Evolutionary conservation across 225 moss, liverwort and hornwort genomes (phyloP).

Genomic region (Polytrichum commune): DNA sequence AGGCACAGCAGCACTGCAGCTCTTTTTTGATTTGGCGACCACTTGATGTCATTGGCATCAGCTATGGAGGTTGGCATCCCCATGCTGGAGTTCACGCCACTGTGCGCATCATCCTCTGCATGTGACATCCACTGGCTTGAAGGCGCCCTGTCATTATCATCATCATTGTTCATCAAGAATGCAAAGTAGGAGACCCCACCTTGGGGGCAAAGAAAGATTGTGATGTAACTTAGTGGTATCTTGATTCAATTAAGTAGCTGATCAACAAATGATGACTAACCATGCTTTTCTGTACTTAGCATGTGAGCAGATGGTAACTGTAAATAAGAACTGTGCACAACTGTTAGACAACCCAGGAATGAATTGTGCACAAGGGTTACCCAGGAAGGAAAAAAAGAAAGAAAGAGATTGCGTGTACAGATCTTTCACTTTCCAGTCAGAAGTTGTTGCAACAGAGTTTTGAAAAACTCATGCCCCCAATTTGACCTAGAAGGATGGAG

Average conservation of each 20-base stretch:
- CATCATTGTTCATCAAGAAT: constrained; percentile 4
- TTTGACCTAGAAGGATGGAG: too few species aligned
- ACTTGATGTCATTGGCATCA: constrained; percentile 40
- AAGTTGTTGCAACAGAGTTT: too few species aligned
- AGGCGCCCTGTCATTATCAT: constrained; percentile 32
- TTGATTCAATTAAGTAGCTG: too few species aligned
- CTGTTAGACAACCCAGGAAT: too few species aligned
- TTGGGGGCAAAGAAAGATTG: background rate
- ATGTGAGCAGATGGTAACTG: too few species aligned
- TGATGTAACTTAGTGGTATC: too few species aligned
- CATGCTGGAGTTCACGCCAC: constrained; percentile 49
- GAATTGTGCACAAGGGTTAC: too few species aligned
- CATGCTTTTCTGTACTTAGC: too few species aligned
- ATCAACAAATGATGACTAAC: background rate
- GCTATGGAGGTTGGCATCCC: constrained; percentile 47
- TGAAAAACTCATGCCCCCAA: too few species aligned
- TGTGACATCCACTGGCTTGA: constrained; percentile 34
- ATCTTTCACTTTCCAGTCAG: background rate
- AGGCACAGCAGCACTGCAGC: constrained; percentile 66
- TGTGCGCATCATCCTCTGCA: constrained; percentile 30
- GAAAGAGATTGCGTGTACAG: background rate
- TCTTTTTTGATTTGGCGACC: constrained; percentile 30
- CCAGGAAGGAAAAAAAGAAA: too few species aligned
- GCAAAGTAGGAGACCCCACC: constrained; percentile 1
- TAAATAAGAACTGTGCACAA: too few species aligned